Evolutionary conservation across 768 basidiomycete species (phyloP), one percentile per base, ranked within the genome.

Genomic region (Boletales sp.): DNA sequence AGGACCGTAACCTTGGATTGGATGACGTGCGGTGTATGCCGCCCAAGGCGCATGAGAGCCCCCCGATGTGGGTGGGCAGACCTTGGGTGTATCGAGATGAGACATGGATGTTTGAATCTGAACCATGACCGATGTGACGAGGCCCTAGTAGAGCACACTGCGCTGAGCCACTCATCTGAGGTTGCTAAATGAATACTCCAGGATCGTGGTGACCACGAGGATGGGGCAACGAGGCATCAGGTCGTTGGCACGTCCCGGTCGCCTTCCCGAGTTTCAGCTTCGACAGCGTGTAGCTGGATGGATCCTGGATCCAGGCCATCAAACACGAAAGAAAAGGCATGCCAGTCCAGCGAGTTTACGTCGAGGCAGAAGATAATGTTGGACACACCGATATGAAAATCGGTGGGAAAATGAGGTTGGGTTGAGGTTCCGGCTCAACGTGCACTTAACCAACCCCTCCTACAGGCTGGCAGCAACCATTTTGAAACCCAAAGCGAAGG

Each of bases 171-270:
- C 24, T 27, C 24, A 27, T 6, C 24, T 27, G 8, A 21, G 36
- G 29, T 47, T 47, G 40, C 40, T 48, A 29, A 29, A 42, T 35
- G 13, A 13, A 40, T 18, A 19, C 32, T 35, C 39, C n/a, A 48
- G 47, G 48, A 43, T 49, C 48, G 48, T 49, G 42, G 30, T 43
- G 42, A 31, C 40, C 42, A 49, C 48, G 48, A 43, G 48, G 48
- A 49, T 42, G 29, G n/a, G 36, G 35, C 35, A 43, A 49, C 48
- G 29, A 19, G 36, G 35, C 35, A 43, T 31, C 42, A 48, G 19
- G 40, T 19, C 29, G 34, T 24, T 17, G 29, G n/a, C 40, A 41
- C 14, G 8, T 30, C 31, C 40, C 35, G 13, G 34, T 34, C 35
- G n/a, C 5, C 24, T 27, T 27, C 24, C 24, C 1, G 24, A 27